Conservation (phyloP, 1,284 basidiomycete genomes). For the Mrakiaceae sp. region DNA sequence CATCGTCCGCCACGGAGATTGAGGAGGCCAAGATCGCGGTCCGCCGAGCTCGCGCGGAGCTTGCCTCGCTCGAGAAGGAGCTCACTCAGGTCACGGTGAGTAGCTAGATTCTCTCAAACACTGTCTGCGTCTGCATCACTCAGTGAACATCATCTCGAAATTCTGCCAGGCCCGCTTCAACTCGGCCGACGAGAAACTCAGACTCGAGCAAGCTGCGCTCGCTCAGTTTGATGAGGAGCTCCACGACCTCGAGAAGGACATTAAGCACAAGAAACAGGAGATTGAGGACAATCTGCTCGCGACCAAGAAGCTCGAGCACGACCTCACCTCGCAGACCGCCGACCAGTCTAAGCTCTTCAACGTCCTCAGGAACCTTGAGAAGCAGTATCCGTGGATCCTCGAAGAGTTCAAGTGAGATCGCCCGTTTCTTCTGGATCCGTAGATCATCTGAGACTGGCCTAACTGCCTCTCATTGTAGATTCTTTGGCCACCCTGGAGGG, state of each 20-base stretch:
- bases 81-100: conserved; percentile 48
- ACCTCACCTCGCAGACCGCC: conserved; percentile 42
- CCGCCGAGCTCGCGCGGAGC: conserved; percentile 41
- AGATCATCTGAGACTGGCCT: background rate
- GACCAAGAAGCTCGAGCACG: conserved; percentile 48
- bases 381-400: conserved; percentile 74
- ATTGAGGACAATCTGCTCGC: conserved; percentile 61
- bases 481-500: conserved; percentile 70
- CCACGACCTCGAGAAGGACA: conserved; percentile 62
- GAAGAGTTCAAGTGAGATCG: conserved; percentile 66
- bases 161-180: conserved; percentile 44
- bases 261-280: conserved; percentile 69
- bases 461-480: conserved; percentile 26
- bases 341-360: conserved; percentile 44
- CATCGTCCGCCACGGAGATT: conserved; percentile 47
- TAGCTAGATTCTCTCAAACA: conserved; percentile 16
- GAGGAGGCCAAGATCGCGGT: conserved; percentile 51
- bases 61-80: conserved; percentile 42
- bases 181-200: conserved; percentile 59
- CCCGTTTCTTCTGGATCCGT: background rate
- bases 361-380: conserved; percentile 47
- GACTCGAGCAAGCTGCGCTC: conserved; percentile 73
- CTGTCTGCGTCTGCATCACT: conserved; percentile 37
- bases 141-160: background rate
- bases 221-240: conserved; percentile 81